Base-by-base conservation (phyloP, 192 early-diverging fungal species). In the Chytriomyces hyalinus region DNA sequence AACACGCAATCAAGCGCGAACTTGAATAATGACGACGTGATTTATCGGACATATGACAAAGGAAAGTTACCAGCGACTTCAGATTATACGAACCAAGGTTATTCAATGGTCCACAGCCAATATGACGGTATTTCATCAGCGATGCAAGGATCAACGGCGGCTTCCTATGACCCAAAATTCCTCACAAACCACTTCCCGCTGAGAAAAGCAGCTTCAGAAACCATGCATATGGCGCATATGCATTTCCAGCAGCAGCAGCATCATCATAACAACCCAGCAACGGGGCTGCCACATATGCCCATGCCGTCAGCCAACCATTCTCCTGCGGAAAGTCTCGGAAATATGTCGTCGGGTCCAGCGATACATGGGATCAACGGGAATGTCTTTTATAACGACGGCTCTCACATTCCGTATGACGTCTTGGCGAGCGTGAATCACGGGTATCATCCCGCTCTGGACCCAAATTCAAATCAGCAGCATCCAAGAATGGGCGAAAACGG, bases 401-500 rank as follows among this genome's bases (percentile, higher is more conserved):
- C 44, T 24, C 44, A 45, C 6, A 48, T 68, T 43, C 67, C 67
- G 2, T 68, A 49, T 26, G 51, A 17, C 8, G 17, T 71, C 9
- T 6, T 71, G 57, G 51, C 17, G 17, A 71, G 59, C 43, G 28
- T 71, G 70, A 71, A 59, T 44, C n/a, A 62, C 13, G 17, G 26
- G 11, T 26, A 26, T 24, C 1, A 13, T 47, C 15, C 53, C 53
- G 5, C 15, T 57, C 36, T n/a, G 43, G 67, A 46, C 44, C 13
- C 67, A 68, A 57, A 13, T 20, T 17, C 17, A 17, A 24, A 45
- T 10, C 71, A 73, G 43, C 71, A 73, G 71, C 80, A 84, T 62
- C 83, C 83, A 6, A 80, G 80, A 17, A 79, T 74, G 48, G 80
- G 84, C 1, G 78, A 84, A 50, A 80, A 76, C 44, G 84, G 84